phyloP scores from a whole-genome alignment of 2,329 filamentous ascomycete genomes.

The Hirsutella rhossiliensis region DNA sequence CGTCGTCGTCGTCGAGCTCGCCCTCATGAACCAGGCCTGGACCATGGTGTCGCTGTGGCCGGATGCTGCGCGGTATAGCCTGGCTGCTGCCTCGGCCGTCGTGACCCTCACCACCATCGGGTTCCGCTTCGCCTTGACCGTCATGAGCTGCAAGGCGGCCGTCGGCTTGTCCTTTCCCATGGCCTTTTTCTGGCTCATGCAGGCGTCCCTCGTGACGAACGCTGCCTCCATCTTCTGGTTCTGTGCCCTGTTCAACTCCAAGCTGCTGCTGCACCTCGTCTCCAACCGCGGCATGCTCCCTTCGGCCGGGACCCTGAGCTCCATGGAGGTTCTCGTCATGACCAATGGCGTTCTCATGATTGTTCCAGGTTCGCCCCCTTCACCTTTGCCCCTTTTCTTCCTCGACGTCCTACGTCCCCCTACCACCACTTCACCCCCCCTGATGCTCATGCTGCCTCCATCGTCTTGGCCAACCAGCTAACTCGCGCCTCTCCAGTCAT shows the following conservation, averaged over 20 bases:
- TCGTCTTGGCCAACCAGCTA: background rate
- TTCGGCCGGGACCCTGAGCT: slow-evolving; percentile 26
- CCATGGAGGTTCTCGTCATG: slow-evolving; percentile 43
- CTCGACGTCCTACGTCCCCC: too few relatives aligned
- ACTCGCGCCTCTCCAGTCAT: slow-evolving; percentile 23
- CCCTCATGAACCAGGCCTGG: slow-evolving; percentile 40
- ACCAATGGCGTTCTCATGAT: slow-evolving; percentile 45
- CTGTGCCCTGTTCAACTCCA: slow-evolving; percentile 41
- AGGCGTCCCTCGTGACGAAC: slow-evolving; percentile 26
- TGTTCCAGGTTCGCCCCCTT: slow-evolving; percentile 31
- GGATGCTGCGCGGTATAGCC: slow-evolving; percentile 15
- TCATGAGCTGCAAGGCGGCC: slow-evolving; percentile 23
- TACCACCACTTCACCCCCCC: background rate
- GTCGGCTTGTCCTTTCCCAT: slow-evolving; percentile 12
- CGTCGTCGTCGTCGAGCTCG: slow-evolving; percentile 30
- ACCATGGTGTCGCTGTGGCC: slow-evolving; percentile 39
- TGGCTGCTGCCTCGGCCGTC: slow-evolving; percentile 19
- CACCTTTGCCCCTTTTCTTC: background rate
- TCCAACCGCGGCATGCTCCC: slow-evolving; percentile 34
- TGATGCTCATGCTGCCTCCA: background rate
- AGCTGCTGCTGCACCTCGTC: slow-evolving; percentile 35
- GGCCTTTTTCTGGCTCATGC: slow-evolving; percentile 22
- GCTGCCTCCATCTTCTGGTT: slow-evolving; percentile 36
- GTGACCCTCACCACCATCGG: slow-evolving; percentile 20
- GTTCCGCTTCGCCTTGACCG: slow-evolving; percentile 19